These are phyloP conservation scores for Glycine tomentella DNA, from an alignment of 306 rosid genomes.

Conservation along the genomic window DNA sequence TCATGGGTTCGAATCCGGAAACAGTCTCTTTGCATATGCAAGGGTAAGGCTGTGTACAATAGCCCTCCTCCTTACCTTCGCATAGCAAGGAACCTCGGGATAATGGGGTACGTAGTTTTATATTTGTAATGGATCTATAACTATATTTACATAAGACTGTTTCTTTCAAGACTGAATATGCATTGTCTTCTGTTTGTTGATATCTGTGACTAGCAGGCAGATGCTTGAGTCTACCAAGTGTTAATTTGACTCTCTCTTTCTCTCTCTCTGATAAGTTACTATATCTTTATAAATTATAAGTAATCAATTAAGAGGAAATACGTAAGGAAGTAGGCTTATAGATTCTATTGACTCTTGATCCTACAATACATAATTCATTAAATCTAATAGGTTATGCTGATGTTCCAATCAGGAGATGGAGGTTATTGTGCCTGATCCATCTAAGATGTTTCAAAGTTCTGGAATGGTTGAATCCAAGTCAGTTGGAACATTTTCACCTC, in stretches of 20 bases:
- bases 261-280: not conserved
- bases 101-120: too few species aligned
- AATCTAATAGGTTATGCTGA: constrained; percentile 50
- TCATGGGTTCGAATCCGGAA: too few species aligned
- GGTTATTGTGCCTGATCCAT: constrained; percentile 78
- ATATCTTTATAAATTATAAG: not conserved
- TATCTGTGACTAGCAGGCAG: constrained; percentile 17
- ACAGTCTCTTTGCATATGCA: too few species aligned
- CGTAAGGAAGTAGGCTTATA: constrained; percentile 17
- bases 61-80: too few species aligned
- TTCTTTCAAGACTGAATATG: constrained; percentile 1
- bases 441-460: constrained; percentile 71
- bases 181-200: not conserved
- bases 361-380: constrained; percentile 26
- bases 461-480: constrained; percentile 94
- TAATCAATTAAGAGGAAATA: constrained; percentile 17
- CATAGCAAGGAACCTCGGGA: too few species aligned
- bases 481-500: constrained; percentile 83
- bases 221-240: constrained; percentile 20
- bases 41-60: too few species aligned
- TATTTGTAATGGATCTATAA: constrained; percentile 24
- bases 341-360: constrained; percentile 33
- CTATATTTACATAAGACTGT: not conserved
- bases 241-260: constrained; percentile 14
- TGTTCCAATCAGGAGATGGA: constrained; percentile 79